Evolutionary conservation across 1,139 yeast species (phyloP), one percentile per base, ranked within the genome.

Genomic region (Trichomonascaceae sp.): DNA sequence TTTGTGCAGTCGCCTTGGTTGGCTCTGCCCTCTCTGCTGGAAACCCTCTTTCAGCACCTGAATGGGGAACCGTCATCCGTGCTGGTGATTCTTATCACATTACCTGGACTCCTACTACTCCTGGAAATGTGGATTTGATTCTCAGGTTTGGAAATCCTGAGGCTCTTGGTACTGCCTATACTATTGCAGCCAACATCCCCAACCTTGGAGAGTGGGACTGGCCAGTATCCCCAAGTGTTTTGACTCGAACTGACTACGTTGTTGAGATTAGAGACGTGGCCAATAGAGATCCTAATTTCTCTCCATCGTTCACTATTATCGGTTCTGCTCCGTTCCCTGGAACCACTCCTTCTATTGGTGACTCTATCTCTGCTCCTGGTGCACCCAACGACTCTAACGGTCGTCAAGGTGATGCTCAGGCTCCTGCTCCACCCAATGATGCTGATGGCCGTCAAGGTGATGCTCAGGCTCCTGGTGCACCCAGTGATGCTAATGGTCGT

Each of bases 291-390:
- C 41, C 61, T 49, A 69, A 68, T 61, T 69, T 58, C 61, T 61
- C 67, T 49, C 68, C 70, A 13, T 65, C 65, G 60, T 69, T 69
- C 55, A 61, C 67, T 41, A 60, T 69, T 44, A 56, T 67, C 53
- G 63, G 63, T 15, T 55, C 17, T 36, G 3, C 41, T n/a, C 41
- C 41, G 2, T 17, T 17, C 4, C 9, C 41, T 7, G 15, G 17
- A 36, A 9, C 41, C 41, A 36, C 17, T n/a, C 15, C 41, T 36
- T 6, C 41, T 36, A 3, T 36, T 17, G 41, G 4, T 17, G 17
- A 13, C 41, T 2, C 17, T 9, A 36, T 3, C 17, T 36, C 41
- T n/a, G n/a, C n/a, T n/a, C n/a, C n/a, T n/a, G n/a, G n/a, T n/a
- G n/a, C n/a, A n/a, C n/a, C n/a, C n/a, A n/a, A n/a, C n/a, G n/a